Conservation (phyloP, 225 moss, liverwort and hornwort genomes). For the Neckera pumila region DNA sequence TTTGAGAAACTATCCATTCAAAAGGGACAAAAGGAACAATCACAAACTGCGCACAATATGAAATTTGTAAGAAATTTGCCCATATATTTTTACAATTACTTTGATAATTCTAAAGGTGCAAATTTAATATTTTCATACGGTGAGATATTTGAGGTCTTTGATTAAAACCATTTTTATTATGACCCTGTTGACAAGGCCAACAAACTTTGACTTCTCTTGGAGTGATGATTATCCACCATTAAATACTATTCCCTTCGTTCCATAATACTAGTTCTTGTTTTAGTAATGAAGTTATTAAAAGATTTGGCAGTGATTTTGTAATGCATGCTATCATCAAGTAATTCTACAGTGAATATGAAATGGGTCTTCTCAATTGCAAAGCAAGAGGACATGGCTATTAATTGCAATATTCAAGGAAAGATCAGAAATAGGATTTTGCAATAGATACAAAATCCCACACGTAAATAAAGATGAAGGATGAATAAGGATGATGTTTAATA, state of each 20-base stretch:
- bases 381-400: neutral
- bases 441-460: neutral
- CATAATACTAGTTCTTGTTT: neutral
- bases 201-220: neutral
- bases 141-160: accelerated
- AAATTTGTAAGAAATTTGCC: neutral
- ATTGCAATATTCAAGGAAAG: neutral
- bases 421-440: neutral
- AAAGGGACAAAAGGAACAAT: accelerated
- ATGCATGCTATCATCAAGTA: neutral
- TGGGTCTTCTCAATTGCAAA: neutral
- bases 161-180: neutral
- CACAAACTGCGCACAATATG: neutral
- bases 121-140: accelerated
- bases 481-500: neutral
- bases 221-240: neutral
- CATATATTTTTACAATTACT: neutral
- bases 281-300: neutral
- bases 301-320: neutral
- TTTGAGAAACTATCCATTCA: neutral
- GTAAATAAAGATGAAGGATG: too few species aligned
- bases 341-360: neutral
- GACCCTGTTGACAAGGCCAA: neutral
- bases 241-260: too few species aligned
- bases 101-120: neutral